Evolutionary conservation across 1,284 basidiomycete species (phyloP).

Genomic region (Phenoliferia sp.): DNA sequence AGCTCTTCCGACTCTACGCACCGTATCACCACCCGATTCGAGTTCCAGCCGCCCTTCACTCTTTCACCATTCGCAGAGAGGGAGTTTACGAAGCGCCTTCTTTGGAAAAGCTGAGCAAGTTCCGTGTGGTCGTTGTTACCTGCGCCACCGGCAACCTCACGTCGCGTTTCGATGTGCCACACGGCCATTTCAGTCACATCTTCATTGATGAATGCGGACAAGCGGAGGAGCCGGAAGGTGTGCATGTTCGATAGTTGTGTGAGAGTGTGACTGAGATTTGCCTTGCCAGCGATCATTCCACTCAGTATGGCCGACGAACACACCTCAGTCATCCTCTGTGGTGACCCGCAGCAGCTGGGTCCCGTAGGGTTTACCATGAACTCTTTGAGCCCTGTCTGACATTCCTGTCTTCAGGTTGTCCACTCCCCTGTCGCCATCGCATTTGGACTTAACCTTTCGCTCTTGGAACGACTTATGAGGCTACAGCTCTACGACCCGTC

Average conservation of each 20-base stretch:
- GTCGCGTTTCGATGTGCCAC: neutral
- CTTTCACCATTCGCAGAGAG: slow-evolving; percentile 24
- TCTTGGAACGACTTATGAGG: slow-evolving; percentile 43
- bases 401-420: slow-evolving; percentile 20
- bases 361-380: slow-evolving; percentile 27
- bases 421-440: slow-evolving; percentile 33
- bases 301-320: slow-evolving; percentile 36
- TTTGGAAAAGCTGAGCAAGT: slow-evolving; percentile 32
- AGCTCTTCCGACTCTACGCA: slow-evolving; percentile 39
- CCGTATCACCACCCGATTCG: slow-evolving; percentile 36
- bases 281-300: neutral
- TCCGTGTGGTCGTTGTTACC: slow-evolving; percentile 40
- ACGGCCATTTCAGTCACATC: slow-evolving; percentile 15
- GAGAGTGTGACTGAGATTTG: too few species aligned
- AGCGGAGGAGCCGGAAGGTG: slow-evolving; percentile 8
- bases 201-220: slow-evolving; percentile 37
- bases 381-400: too few species aligned
- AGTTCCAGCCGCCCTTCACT: neutral
- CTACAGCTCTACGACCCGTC: slow-evolving; percentile 35
- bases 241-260: neutral
- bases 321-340: slow-evolving; percentile 35
- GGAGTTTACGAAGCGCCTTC: slow-evolving; percentile 31
- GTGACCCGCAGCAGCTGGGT: slow-evolving; percentile 44
- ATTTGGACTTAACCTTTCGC: slow-evolving; percentile 39
- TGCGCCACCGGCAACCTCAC: slow-evolving; percentile 22